Evolutionary conservation across 495 filamentous ascomycete genomes (phyloP).

Genomic region (Neurospora sp.): DNA sequence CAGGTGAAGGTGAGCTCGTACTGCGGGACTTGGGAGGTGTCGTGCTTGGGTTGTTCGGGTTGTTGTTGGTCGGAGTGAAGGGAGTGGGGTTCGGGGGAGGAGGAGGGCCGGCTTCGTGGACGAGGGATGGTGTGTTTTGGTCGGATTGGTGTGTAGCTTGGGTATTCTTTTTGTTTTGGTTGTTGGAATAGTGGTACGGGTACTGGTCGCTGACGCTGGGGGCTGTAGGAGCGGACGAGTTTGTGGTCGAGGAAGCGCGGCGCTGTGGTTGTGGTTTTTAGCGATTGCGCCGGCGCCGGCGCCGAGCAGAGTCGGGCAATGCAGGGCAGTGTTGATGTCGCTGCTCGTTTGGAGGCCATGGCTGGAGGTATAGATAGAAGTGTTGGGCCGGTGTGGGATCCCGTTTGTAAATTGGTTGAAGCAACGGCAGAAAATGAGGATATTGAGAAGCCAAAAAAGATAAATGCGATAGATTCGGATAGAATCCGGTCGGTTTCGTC

Average conservation of each 20-base stretch:
- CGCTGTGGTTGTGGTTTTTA: slow-evolving; percentile 2
- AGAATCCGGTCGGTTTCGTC: slow-evolving; percentile 1
- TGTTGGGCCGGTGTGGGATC: not conserved
- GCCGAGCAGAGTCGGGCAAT: slow-evolving; percentile 7
- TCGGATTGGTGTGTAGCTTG: slow-evolving; percentile 4
- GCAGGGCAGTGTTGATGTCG: slow-evolving; percentile 1
- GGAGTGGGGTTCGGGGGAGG: slow-evolving; percentile 23
- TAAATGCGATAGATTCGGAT: not conserved
- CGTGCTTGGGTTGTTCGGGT: slow-evolving; percentile 4
- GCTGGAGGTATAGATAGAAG: not conserved
- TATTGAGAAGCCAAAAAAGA: not conserved
- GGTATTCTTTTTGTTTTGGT: not conserved
- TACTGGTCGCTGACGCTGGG: not conserved
- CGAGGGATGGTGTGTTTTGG: slow-evolving; percentile 30
- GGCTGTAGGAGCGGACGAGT: not conserved
- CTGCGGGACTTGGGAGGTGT: slow-evolving; percentile 41
- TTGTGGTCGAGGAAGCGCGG: not conserved
- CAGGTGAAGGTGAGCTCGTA: slow-evolving; percentile 91
- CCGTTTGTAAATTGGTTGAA: not conserved
- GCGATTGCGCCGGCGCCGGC: slow-evolving; percentile 4
- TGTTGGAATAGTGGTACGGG: not conserved
- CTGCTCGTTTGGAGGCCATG: slow-evolving; percentile 11
- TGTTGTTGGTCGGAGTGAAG: not conserved
- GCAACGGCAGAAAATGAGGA: not conserved
- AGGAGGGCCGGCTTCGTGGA: slow-evolving; percentile 14